phyloP scores from a whole-genome alignment of 2,329 filamentous ascomycete species.

The Ophiocordyceps australis region DNA sequence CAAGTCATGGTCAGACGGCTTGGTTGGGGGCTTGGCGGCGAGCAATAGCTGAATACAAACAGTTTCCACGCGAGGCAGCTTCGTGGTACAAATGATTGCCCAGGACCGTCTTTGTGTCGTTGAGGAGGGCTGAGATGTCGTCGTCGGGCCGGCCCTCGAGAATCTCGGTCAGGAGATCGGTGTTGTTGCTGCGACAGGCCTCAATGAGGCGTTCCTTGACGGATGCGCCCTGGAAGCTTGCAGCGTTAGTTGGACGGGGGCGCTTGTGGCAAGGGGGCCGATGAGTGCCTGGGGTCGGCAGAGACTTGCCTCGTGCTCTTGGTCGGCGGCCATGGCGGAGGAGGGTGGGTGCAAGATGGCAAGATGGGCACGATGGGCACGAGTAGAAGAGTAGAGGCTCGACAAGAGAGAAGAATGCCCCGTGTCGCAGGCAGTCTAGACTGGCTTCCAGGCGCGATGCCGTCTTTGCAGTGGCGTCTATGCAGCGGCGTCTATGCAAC shows the following conservation, averaged over 20 bases:
- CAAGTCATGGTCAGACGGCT: neutral
- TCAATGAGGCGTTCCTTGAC: constrained; percentile 75
- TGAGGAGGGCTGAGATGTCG: constrained; percentile 61
- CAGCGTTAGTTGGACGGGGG: neutral
- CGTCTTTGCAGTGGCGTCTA: no score
- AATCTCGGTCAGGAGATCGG: constrained; percentile 62
- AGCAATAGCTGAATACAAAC: constrained; percentile 29
- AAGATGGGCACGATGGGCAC: no score
- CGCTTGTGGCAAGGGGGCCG: no score
- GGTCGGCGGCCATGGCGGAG: constrained; percentile 4
- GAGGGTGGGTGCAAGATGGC: no score
- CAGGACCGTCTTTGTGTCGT: constrained; percentile 68
- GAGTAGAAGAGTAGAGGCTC: no score
- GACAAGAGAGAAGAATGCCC: no score
- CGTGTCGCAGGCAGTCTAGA: no score
- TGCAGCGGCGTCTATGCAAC: no score
- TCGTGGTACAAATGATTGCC: constrained; percentile 84
- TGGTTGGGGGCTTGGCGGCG: neutral
- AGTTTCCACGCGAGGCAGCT: constrained; percentile 71
- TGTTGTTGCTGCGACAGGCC: constrained; percentile 86
- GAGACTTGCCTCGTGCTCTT: constrained; percentile 6
- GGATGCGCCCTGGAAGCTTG: constrained; percentile 55
- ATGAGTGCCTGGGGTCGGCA: neutral
- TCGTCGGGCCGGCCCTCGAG: constrained; percentile 43
- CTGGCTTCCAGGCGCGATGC: no score